Conservation (phyloP, 805 yeast species). For the Isabelozyma rhagii region DNA sequence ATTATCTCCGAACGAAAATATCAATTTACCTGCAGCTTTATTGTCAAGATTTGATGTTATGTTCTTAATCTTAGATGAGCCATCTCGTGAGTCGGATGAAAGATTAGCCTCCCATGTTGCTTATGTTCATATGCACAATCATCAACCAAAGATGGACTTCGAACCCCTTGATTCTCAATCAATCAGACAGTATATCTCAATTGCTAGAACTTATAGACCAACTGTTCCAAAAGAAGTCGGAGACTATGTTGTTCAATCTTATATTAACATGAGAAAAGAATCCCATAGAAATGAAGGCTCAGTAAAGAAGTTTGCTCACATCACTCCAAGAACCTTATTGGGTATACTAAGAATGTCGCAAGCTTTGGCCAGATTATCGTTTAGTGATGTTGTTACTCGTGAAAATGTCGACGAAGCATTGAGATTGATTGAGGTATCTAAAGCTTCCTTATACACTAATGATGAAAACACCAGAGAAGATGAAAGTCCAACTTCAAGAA, state of each 20-base stretch:
- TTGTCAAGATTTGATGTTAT: slow-evolving; percentile 91
- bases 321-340: slow-evolving; percentile 91
- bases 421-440: slow-evolving; percentile 82
- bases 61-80: slow-evolving; percentile 82
- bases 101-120: slow-evolving; percentile 91
- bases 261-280: slow-evolving; percentile 90
- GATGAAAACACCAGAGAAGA: slow-evolving; percentile 55
- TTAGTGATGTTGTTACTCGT: slow-evolving; percentile 63
- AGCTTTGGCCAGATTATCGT: slow-evolving; percentile 88
- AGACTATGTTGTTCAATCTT: slow-evolving; percentile 79
- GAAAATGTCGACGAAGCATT: slow-evolving; percentile 96
- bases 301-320: slow-evolving; percentile 77
- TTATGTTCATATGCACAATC: slow-evolving; percentile 89
- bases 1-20: slow-evolving; percentile 89
- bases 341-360: slow-evolving; percentile 92
- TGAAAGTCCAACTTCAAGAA: slow-evolving; percentile 61
- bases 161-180: slow-evolving; percentile 76
- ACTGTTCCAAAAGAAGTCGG: slow-evolving; percentile 79
- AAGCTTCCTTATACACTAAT: slow-evolving; percentile 67
- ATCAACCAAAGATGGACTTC: slow-evolving; percentile 74
- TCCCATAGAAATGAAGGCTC: slow-evolving; percentile 77
- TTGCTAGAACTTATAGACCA: slow-evolving; percentile 84
- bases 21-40: slow-evolving; percentile 94
- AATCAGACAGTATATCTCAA: slow-evolving; percentile 82
- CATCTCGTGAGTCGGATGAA: slow-evolving; percentile 76